Evolutionary conservation across 2,329 filamentous ascomycete species (phyloP).

Genomic region (Xylaria hypoxylon): DNA sequence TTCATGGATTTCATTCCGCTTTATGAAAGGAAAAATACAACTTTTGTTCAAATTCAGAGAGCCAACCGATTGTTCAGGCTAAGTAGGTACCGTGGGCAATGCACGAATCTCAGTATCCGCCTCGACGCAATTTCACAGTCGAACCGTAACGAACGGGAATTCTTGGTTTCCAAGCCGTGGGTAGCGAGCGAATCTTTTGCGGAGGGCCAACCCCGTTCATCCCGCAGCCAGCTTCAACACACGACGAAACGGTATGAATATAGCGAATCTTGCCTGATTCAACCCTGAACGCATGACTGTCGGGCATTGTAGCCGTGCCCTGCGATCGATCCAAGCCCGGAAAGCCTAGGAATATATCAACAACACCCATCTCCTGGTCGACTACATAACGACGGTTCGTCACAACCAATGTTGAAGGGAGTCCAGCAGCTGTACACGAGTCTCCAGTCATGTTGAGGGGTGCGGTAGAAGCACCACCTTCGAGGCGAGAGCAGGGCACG

Average conservation of each 20-base stretch:
- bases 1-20: too few relatives aligned
- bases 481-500: slow-evolving; percentile 47
- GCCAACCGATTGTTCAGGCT: too few relatives aligned
- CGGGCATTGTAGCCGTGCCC: slow-evolving; percentile 43
- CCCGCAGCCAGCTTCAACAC: slow-evolving; percentile 45
- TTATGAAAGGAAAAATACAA: too few relatives aligned
- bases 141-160: slow-evolving; percentile 1
- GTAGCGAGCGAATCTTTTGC: slow-evolving; percentile 17
- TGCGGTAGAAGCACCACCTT: slow-evolving; percentile 48
- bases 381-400: slow-evolving; percentile 49
- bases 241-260: slow-evolving; percentile 49
- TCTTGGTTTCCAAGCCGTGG: slow-evolving; percentile 20
- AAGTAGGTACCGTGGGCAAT: too few relatives aligned
- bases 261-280: slow-evolving; percentile 50
- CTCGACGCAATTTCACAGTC: not conserved
- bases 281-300: slow-evolving; percentile 48
- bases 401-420: slow-evolving; percentile 48
- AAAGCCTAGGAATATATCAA: slow-evolving; percentile 49
- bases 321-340: slow-evolving; percentile 45
- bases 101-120: not conserved
- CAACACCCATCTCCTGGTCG: slow-evolving; percentile 48
- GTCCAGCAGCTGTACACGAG: slow-evolving; percentile 46
- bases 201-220: slow-evolving; percentile 37
- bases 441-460: slow-evolving; percentile 44
- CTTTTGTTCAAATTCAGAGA: too few relatives aligned